Percentiles rank a stretch among this genome's conserved stretches.
phyloP scores from a whole-genome alignment of 768 basidiomycete genomes.

The Phanerochaete carnosa region DNA sequence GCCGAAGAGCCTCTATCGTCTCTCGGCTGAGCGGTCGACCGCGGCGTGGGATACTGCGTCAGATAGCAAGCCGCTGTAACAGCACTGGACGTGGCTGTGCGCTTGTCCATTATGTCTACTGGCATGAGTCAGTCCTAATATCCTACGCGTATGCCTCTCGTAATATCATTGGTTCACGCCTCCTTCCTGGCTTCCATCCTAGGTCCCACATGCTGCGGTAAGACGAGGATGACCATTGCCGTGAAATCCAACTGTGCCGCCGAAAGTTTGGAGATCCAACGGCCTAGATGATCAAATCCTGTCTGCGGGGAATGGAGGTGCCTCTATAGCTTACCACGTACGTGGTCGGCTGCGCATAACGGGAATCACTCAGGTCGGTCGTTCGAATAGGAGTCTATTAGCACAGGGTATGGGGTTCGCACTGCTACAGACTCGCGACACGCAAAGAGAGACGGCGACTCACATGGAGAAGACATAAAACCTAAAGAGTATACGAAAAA shows the following conservation, averaged over 20 bases:
- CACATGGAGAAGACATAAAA: neutral
- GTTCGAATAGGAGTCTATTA: neutral
- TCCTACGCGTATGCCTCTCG: neutral
- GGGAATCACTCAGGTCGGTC: neutral
- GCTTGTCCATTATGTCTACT: neutral
- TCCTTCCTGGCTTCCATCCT: neutral
- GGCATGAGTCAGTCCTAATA: neutral
- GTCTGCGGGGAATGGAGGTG: neutral
- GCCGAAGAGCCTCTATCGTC: conserved; percentile 20
- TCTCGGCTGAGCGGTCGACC: conserved; percentile 48
- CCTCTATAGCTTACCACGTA: neutral
- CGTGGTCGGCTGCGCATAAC: neutral
- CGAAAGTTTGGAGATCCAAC: conserved; percentile 1
- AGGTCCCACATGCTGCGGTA: neutral
- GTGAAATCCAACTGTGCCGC: neutral
- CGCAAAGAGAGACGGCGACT: neutral
- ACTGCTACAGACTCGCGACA: neutral
- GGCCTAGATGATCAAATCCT: neutral
- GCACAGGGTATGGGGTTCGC: neutral
- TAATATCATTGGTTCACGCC: neutral
- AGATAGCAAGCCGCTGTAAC: neutral
- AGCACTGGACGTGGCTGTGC: neutral
- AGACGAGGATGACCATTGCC: neutral
- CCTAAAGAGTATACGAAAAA: neutral
- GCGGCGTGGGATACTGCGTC: conserved; percentile 20